phyloP scores from a whole-genome alignment of 169 alveolate genomes.

The Cryptosporidium parvum region DNA sequence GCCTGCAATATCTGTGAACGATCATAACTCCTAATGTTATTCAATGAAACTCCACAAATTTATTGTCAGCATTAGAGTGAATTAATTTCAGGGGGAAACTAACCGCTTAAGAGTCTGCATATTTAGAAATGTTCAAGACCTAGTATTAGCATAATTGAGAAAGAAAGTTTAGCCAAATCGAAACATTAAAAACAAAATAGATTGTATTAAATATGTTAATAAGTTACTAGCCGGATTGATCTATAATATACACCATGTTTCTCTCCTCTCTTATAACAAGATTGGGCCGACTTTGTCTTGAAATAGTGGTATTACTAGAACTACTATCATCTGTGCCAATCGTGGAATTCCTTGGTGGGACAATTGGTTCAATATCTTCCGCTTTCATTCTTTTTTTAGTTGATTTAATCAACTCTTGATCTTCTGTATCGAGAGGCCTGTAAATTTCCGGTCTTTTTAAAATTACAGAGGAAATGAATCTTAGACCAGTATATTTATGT shows the following conservation, averaged over 20 bases:
- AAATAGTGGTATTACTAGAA: neutral
- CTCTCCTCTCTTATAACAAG: neutral
- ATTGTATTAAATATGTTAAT: neutral
- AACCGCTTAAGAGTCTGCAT: neutral
- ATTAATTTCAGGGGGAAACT: neutral
- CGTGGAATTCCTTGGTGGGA: conserved; percentile 37
- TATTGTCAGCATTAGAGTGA: neutral
- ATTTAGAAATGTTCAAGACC: neutral
- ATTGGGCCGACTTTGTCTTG: neutral
- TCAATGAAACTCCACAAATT: neutral
- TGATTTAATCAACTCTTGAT: conserved; percentile 13
- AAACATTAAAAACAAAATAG: neutral
- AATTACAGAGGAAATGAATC: conserved; percentile 55
- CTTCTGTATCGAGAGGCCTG: conserved; percentile 58
- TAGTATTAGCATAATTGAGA: neutral
- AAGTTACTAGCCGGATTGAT: neutral
- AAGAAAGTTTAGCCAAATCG: neutral
- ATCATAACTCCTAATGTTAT: neutral
- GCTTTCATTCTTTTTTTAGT: conserved; percentile 35
- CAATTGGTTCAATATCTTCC: conserved; percentile 26
- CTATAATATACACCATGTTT: neutral
- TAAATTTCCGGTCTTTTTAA: conserved; percentile 41
- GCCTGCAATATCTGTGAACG: neutral
- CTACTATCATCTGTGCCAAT: neutral
- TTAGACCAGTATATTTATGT: conserved; percentile 58